Evolutionary conservation across 2,329 filamentous ascomycete genomes (phyloP), one percentile per base, ranked within the genome.

Genomic region (Tolypocladium ovalisporum): DNA sequence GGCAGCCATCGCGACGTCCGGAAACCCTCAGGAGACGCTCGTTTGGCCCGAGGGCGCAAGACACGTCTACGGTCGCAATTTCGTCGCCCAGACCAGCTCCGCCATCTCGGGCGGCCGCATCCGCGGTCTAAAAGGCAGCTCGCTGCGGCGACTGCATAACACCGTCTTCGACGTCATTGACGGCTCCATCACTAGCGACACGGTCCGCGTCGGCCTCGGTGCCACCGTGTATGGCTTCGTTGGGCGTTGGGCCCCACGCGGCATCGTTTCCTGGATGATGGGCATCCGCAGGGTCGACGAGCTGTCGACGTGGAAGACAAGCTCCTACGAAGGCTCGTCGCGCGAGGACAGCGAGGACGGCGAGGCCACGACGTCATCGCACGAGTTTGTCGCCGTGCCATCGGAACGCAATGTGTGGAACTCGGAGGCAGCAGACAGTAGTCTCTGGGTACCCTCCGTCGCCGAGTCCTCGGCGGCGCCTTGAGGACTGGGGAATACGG

Each of bases 261-360:
- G 85, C 3, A 69, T 97, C 19, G 87, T 97, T n/a, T 86, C 85
- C 1, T 94, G 90, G 88, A 96, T 97, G 88, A 87, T 97, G 83
- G 91, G 91, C 13, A 82, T 92, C 58, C 78, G 85, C 60, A 76
- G 76, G 57, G 83, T 86, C 19, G 78, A 83, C 56, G 77, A 83
- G 68, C 71, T 84, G 52, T 77, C 76, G 54, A 69, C 76, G 2
- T 83, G 79, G 79, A 79, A 82, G 66, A 72, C 73, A 19, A 73
- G 69, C 62, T 72, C 71, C 6, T 70, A 70, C 52, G 71, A 72
- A 49, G 72, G 69, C 13, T 71, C 71, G 34, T 68, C 72, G 29
- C 62, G 62, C 22, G 69, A 70, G 15, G 71, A 70, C 24, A 74
- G 71, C 54, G 73, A 73, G 19, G 68, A 68, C 54, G 65, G 67